These are phyloP conservation scores for Leucocoprinus birnbaumii DNA, from an alignment of 768 basidiomycete genomes.

Conservation along the genomic window DNA sequence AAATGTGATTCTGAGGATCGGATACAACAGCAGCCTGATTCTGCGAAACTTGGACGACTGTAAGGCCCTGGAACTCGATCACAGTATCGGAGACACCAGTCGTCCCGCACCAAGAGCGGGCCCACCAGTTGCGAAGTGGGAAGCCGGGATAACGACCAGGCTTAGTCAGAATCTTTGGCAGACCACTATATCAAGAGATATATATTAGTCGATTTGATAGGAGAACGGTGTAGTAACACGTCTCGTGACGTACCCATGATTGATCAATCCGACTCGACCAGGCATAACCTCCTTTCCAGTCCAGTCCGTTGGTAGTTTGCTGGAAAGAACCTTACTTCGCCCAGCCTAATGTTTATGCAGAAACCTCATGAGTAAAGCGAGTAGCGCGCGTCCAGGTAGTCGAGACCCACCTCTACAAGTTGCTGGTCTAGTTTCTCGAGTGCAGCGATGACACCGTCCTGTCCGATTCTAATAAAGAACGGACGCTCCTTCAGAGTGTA, in stretches of 20 bases:
- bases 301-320: slow-evolving; percentile 69
- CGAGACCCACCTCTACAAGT: slow-evolving; percentile 43
- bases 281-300: slow-evolving; percentile 69
- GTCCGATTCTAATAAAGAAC: slow-evolving; percentile 69
- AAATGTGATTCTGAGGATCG: slow-evolving; percentile 76
- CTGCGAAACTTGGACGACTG: slow-evolving; percentile 85
- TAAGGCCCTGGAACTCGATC: slow-evolving; percentile 76
- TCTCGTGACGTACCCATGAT: slow-evolving; percentile 46
- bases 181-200: slow-evolving; percentile 50
- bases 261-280: slow-evolving; percentile 71
- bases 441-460: slow-evolving; percentile 65
- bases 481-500: slow-evolving; percentile 55
- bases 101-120: slow-evolving; percentile 66
- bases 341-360: slow-evolving; percentile 59
- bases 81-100: slow-evolving; percentile 81
- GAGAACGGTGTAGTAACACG: not conserved
- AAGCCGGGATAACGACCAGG: slow-evolving; percentile 78
- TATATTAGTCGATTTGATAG: no score
- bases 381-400: not conserved
- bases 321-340: slow-evolving; percentile 55
- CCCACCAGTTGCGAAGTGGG: slow-evolving; percentile 85
- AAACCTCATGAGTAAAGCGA: no score
- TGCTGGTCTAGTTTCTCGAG: slow-evolving; percentile 67
- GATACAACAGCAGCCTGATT: slow-evolving; percentile 78
- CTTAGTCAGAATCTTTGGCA: slow-evolving; percentile 69